A percentile compares a stretch with the other conserved stretches of the same genome.
Conservation (phyloP, 108 stramenopile species). For the Ochromonas danica region DNA sequence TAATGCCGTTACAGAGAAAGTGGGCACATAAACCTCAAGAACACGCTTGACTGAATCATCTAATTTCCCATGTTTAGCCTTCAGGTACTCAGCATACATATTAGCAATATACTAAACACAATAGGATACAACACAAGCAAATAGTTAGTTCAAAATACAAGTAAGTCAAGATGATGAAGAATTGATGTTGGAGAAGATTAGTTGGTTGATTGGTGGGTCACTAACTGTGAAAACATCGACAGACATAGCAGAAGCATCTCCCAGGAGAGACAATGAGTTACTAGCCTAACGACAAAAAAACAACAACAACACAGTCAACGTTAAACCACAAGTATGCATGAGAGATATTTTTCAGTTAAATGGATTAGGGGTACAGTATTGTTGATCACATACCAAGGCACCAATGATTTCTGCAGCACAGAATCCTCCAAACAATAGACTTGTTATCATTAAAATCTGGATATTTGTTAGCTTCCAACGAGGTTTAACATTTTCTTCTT, state of each 20-base stretch:
- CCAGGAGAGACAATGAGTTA: constrained; percentile 21
- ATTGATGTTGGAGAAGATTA: too few relatives aligned
- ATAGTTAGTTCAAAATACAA: too few relatives aligned
- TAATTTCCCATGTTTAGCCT: neutral
- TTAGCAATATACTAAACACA: constrained; percentile 16
- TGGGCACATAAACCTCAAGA: constrained; percentile 17
- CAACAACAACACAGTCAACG: too few relatives aligned
- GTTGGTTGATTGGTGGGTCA: too few relatives aligned
- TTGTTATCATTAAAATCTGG: neutral
- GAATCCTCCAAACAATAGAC: neutral
- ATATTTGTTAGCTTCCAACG: too few relatives aligned
- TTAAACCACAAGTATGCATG: too few relatives aligned
- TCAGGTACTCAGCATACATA: constrained; percentile 33
- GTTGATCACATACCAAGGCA: constrained; percentile 33
- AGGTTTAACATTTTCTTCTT: too few relatives aligned
- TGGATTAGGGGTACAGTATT: too few relatives aligned
- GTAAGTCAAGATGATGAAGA: too few relatives aligned
- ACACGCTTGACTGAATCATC: neutral
- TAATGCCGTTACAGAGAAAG: constrained; percentile 19
- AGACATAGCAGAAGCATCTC: constrained; percentile 28
- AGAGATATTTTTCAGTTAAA: too few relatives aligned
- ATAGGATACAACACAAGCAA: neutral
- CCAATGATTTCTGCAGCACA: constrained; percentile 30
- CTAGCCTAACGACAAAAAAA: neutral
- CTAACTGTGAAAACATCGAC: constrained; percentile 38